Evolutionary conservation across 2,329 filamentous ascomycete species (phyloP).

Genomic region (Cladorrhinum sp.): DNA sequence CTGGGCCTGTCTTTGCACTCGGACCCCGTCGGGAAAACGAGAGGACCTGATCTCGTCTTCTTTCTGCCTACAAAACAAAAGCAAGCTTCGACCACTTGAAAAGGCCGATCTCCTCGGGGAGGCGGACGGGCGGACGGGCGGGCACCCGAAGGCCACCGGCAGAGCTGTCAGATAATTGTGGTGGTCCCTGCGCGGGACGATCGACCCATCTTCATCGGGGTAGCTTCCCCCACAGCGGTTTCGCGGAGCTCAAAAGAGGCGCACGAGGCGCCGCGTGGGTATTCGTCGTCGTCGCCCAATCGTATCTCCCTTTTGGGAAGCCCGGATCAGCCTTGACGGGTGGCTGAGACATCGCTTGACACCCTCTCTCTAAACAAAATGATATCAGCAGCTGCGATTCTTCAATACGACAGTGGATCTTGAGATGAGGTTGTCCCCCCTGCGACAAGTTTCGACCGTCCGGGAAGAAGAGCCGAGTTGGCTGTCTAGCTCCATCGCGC

Average conservation of each 20-base stretch:
- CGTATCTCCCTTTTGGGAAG: constrained; percentile 23
- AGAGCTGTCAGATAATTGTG: constrained; percentile 1
- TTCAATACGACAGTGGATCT: neutral
- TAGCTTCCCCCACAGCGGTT: constrained; percentile 13
- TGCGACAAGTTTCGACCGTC: neutral
- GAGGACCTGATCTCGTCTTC: neutral
- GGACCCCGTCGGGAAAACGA: neutral
- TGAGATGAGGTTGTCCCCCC: neutral
- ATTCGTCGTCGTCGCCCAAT: constrained; percentile 9
- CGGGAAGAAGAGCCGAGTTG: constrained; percentile 8
- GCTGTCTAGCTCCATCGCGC: neutral
- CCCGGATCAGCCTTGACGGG: constrained; percentile 18
- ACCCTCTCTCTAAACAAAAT: neutral
- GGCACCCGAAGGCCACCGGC: neutral
- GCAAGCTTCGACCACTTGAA: neutral
- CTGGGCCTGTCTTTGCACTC: neutral
- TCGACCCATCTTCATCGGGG: constrained; percentile 2
- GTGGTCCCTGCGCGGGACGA: constrained; percentile 11
- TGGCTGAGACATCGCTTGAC: constrained; percentile 19
- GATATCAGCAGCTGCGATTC: neutral
- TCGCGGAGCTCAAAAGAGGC: constrained; percentile 5
- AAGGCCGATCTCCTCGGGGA: neutral
- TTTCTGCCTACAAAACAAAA: neutral
- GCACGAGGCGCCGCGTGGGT: constrained; percentile 16
- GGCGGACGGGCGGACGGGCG: neutral